Evolutionary conservation across 441 rosid species (phyloP), one percentile per base, ranked within the genome.

Genomic region (Brassica hybrid): DNA sequence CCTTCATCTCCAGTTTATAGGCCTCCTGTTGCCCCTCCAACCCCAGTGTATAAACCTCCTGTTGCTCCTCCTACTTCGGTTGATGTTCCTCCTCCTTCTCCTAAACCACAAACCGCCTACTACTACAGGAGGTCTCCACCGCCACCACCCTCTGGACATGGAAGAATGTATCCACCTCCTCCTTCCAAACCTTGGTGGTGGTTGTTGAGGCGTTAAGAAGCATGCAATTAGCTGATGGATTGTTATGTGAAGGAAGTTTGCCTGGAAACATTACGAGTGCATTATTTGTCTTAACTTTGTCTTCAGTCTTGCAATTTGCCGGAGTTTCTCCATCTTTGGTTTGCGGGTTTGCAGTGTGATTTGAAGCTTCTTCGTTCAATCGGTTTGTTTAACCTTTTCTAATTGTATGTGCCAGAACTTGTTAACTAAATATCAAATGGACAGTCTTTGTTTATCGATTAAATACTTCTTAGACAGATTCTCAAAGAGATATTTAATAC

Each of bases 71-170:
- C 80, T 23, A 3, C 76, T 64, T 64, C 56, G 14, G 62, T 58
- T 58, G 14, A 62, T 76, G 63, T 3, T 54, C 59, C 23, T 70
- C 71, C 80, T 70, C 75, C 80, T 56, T 4, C 34, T 59, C 63
- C 63, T 59, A 21, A 43, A 32, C 23, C 71, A 13, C 75, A 18
- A 1, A 38, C 9, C 4, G 50, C 54, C 1, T 45, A 14, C 72
- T 43, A 71, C 67, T 58, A 71, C 50, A 77, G 6, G 56, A 77
- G 21, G 50, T 58, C 67, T 32, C 76, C 80, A 71, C 80, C 80
- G 10, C 72, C 80, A 18, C 57, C 57, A 6, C 56, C 56, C 7
- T 1, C 52, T 57, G 65, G 2, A 71, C 2, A 3, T 25, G 38
- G 27, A 38, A 43, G 1, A 45, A 56, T 71, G 16, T n/a, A 17